Evolutionary conservation across 2,329 filamentous ascomycete species (phyloP).

Genomic region (Macrophomina tecta): DNA sequence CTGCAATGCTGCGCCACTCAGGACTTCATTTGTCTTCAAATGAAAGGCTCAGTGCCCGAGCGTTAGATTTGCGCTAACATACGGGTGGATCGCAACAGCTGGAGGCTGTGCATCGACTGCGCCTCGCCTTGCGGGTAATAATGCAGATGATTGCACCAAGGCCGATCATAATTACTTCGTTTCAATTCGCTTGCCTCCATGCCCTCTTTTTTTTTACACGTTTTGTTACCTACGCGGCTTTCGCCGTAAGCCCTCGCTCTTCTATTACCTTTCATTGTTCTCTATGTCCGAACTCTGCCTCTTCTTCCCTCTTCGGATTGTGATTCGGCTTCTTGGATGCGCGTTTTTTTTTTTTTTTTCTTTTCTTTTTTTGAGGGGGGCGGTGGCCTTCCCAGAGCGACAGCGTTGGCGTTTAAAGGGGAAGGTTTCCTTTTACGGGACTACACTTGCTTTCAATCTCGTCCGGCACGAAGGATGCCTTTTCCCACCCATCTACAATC

Average conservation of each 20-base stretch:
- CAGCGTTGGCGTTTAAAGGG: constrained; percentile 25
- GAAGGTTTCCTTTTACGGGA: not conserved
- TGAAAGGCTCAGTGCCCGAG: not conserved
- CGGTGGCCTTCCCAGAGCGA: constrained; percentile 21
- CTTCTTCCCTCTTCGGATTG: not conserved
- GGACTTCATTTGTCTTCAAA: not conserved
- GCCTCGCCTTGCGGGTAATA: not conserved
- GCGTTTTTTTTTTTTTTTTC: not conserved
- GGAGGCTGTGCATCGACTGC: not conserved
- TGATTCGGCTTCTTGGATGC: constrained; percentile 13
- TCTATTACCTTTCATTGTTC: not conserved
- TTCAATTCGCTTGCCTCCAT: constrained; percentile 6
- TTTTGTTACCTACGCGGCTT: not conserved
- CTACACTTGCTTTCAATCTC: constrained; percentile 12
- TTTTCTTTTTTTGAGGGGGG: too few relatives aligned
- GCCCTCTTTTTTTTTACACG: not conserved
- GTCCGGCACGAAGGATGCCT: constrained; percentile 21
- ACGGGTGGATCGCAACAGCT: constrained; percentile 1
- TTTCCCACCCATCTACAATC: constrained; percentile 19
- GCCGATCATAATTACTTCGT: constrained; percentile 17
- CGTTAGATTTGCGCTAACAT: not conserved
- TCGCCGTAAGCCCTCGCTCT: constrained; percentile 6
- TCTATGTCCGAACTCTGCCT: constrained; percentile 12
- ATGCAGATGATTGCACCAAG: constrained; percentile 4
- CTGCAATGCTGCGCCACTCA: not conserved